Evolutionary conservation across 345 rosid species (phyloP).

Genomic region (Pseudoturritis turrita): DNA sequence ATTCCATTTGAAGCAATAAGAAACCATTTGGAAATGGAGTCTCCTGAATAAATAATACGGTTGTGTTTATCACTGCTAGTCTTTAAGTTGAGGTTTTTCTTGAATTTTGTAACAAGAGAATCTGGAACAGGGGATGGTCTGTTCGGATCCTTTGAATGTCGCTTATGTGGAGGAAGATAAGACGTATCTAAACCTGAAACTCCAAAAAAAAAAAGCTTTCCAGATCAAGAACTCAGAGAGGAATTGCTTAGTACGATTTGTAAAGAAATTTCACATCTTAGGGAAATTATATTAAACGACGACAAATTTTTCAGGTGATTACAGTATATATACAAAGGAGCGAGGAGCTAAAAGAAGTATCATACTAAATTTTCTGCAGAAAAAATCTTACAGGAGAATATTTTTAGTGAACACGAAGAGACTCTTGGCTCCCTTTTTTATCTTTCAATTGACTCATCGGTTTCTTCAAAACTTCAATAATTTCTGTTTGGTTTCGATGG

Average conservation of each 20-base stretch:
- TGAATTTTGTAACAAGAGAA: too few relatives aligned
- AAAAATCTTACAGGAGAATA: background rate
- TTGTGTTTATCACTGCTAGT: too few relatives aligned
- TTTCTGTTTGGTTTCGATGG: background rate
- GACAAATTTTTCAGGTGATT: background rate
- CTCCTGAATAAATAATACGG: too few relatives aligned
- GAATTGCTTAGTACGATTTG: background rate
- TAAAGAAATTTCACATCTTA: background rate
- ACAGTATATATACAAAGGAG: background rate
- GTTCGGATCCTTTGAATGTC: slow-evolving; percentile 29
- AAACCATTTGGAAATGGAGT: too few relatives aligned
- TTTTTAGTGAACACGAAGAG: background rate
- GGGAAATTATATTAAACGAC: background rate
- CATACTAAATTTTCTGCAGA: background rate
- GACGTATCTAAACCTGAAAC: slow-evolving; percentile 36
- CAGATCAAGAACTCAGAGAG: background rate
- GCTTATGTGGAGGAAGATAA: slow-evolving; percentile 59
- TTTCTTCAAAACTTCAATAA: background rate
- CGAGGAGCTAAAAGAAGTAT: background rate
- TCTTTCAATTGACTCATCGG: slow-evolving; percentile 1
- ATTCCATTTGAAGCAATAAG: too few relatives aligned
- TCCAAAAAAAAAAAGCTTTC: background rate
- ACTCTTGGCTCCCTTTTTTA: background rate
- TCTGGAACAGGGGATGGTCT: slow-evolving; percentile 20
- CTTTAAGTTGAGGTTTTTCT: too few relatives aligned